phyloP scores from a whole-genome alignment of 2,329 filamentous ascomycete genomes.

The Arthroderma sp. region DNA sequence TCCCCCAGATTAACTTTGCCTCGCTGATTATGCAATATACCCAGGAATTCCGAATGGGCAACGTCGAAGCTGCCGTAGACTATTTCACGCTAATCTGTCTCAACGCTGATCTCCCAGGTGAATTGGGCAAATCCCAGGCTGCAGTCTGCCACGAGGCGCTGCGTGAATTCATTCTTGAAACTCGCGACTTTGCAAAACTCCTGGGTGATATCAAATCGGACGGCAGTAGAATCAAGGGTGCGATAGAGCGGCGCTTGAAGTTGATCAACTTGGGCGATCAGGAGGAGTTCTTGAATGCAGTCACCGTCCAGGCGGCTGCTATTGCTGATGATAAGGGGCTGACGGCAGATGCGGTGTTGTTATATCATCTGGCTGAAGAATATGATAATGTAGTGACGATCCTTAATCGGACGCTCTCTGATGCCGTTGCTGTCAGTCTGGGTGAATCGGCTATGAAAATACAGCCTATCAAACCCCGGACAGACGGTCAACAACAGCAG shows the following conservation, averaged over 20 bases:
- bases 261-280: constrained; percentile 71
- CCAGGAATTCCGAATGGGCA: constrained; percentile 80
- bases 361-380: constrained; percentile 89
- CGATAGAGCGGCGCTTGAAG: constrained; percentile 71
- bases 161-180: constrained; percentile 90
- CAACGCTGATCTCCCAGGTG: constrained; percentile 67
- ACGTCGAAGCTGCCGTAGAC: constrained; percentile 80
- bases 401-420: constrained; percentile 77
- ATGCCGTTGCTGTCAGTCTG: constrained; percentile 64
- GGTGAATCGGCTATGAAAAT: constrained; percentile 67
- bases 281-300: constrained; percentile 76
- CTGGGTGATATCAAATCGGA: constrained; percentile 83
- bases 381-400: constrained; percentile 90
- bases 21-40: constrained; percentile 93
- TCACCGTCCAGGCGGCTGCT: constrained; percentile 81
- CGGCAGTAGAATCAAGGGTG: constrained; percentile 69
- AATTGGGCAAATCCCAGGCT: constrained; percentile 62
- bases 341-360: constrained; percentile 80
- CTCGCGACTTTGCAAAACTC: constrained; percentile 84
- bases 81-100: constrained; percentile 86
- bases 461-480: constrained; percentile 64
- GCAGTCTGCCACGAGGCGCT: constrained; percentile 83
- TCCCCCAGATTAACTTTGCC: constrained; percentile 82
- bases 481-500: constrained; percentile 17
- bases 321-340: constrained; percentile 90